phyloP scores from a whole-genome alignment of 2,329 filamentous ascomycete genomes.

The Dactylellina haptotyla region DNA sequence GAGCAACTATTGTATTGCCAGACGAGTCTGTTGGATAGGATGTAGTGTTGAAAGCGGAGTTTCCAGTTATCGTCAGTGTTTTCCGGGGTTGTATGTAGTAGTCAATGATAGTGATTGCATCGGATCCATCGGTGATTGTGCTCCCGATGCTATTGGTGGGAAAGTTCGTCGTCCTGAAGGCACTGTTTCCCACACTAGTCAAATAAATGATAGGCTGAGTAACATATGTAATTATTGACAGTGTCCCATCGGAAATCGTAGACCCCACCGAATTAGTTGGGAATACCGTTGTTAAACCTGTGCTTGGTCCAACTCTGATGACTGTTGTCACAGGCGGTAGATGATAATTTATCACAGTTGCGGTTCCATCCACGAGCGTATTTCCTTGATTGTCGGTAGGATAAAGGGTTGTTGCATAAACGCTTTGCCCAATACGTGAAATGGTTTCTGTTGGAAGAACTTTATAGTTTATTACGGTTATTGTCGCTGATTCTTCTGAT shows the following conservation, averaged over 20 bases:
- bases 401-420: not conserved
- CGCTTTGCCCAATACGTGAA: not conserved
- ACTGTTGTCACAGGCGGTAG: not conserved
- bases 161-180: not conserved
- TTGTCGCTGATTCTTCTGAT: not conserved
- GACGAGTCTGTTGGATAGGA: not conserved
- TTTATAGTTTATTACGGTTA: not conserved
- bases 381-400: not conserved
- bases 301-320: not conserved
- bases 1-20: not conserved
- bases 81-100: not conserved
- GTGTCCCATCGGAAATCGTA: no score
- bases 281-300: not conserved
- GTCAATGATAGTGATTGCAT: not conserved
- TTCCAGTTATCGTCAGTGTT: not conserved
- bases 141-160: no score
- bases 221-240: no score
- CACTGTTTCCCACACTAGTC: no score
- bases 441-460: not conserved
- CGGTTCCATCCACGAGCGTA: no score
- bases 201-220: no score
- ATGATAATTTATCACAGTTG: not conserved
- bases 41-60: not conserved
- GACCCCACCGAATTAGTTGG: not conserved
- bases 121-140: not conserved